A percentile compares a stretch with the other conserved stretches of the same genome.
phyloP scores from a whole-genome alignment of 2,329 filamentous ascomycete species.

The Paecilomyces sp. region DNA sequence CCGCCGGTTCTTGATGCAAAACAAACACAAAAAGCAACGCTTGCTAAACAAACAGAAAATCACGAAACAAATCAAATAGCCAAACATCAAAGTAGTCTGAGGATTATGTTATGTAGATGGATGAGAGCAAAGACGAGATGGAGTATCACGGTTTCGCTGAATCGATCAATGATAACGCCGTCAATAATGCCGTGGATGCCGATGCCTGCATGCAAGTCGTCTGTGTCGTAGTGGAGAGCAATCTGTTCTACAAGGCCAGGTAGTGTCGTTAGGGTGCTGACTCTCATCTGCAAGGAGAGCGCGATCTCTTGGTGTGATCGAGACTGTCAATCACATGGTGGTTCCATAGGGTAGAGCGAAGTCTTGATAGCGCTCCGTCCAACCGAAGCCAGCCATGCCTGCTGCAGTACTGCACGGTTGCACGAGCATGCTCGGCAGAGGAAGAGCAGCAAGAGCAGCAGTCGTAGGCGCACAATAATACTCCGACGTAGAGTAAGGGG shows the following conservation, averaged over 20 bases:
- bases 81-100: constrained; percentile 35
- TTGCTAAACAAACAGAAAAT: constrained; percentile 41
- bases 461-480: constrained; percentile 77
- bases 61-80: constrained; percentile 30
- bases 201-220: constrained; percentile 33
- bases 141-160: constrained; percentile 38
- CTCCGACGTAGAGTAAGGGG: constrained; percentile 51
- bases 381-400: constrained; percentile 72
- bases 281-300: neutral
- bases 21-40: constrained; percentile 34
- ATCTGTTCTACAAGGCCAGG: constrained; percentile 30
- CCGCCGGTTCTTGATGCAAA: constrained; percentile 41
- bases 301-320: neutral
- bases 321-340: constrained; percentile 66
- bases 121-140: constrained; percentile 31
- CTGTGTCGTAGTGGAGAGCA: constrained; percentile 27
- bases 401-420: constrained; percentile 74
- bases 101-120: constrained; percentile 37
- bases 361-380: constrained; percentile 71
- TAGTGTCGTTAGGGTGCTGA: neutral
- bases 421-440: constrained; percentile 79
- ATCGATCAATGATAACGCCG: constrained; percentile 46
- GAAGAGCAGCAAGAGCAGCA: constrained; percentile 67
- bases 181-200: constrained; percentile 47
- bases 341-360: constrained; percentile 65